phyloP scores from a whole-genome alignment of 495 filamentous ascomycete genomes.

The Xylaria scruposa region DNA sequence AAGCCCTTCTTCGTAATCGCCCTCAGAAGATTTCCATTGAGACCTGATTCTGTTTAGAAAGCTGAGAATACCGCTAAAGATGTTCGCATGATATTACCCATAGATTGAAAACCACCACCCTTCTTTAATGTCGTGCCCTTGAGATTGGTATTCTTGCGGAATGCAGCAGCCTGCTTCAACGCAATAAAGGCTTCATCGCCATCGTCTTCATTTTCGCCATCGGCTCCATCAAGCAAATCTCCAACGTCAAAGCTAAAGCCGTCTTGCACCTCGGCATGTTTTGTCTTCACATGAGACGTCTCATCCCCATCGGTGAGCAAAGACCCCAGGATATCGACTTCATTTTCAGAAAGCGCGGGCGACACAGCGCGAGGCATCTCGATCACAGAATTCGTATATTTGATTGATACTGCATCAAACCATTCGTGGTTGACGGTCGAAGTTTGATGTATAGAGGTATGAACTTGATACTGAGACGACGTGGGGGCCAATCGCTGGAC shows the following conservation, averaged over 20 bases:
- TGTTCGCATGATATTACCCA: conserved; percentile 61
- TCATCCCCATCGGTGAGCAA: conserved; percentile 68
- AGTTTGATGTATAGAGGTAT: not conserved
- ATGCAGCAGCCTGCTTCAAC: conserved; percentile 78
- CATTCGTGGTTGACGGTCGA: not conserved
- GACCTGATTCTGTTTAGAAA: conserved; percentile 48
- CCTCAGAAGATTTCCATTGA: conserved; percentile 81
- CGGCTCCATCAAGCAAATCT: conserved; percentile 53
- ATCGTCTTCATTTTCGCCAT: conserved; percentile 66
- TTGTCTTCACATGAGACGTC: conserved; percentile 40
- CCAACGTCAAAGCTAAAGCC: conserved; percentile 49
- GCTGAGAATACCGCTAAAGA: not conserved
- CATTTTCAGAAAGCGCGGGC: conserved; percentile 84
- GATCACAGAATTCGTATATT: not conserved
- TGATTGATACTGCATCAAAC: not conserved
- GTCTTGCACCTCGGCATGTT: conserved; percentile 43
- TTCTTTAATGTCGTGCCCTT: conserved; percentile 91
- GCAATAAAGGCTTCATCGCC: conserved; percentile 91
- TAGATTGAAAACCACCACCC: conserved; percentile 93
- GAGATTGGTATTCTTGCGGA: conserved; percentile 79
- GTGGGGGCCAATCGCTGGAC: conserved; percentile 2
- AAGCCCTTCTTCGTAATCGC: conserved; percentile 94
- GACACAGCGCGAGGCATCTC: conserved; percentile 68
- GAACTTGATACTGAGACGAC: not conserved
- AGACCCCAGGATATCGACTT: conserved; percentile 84